Evolutionary conservation across 1,284 basidiomycete genomes (phyloP).

Genomic region (Ustilago crameri): DNA sequence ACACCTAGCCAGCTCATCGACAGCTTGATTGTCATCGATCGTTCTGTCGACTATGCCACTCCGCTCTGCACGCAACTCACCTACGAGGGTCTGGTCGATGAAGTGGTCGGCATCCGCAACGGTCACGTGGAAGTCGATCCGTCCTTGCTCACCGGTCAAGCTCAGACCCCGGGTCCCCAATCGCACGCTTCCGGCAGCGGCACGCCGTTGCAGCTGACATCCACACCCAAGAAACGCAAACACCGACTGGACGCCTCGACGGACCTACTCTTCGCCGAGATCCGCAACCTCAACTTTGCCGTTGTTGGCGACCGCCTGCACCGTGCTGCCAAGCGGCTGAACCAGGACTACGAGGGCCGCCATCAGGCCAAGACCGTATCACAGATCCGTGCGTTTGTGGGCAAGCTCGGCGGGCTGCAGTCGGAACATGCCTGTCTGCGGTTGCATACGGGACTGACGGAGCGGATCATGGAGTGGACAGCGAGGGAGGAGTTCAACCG

Average conservation of each 20-base stretch:
- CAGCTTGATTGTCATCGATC: constrained; percentile 87
- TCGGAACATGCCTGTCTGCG: constrained; percentile 87
- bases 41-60: constrained; percentile 93
- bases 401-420: constrained; percentile 89
- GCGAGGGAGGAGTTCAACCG: constrained; percentile 84
- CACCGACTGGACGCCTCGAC: constrained; percentile 80
- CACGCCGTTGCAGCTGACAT: constrained; percentile 48
- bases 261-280: constrained; percentile 84
- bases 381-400: constrained; percentile 93
- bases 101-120: constrained; percentile 87
- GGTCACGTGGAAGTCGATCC: constrained; percentile 90
- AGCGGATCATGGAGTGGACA: constrained; percentile 85
- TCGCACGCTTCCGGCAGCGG: constrained; percentile 42
- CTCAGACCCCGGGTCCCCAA: constrained; percentile 29
- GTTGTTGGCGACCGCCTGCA: constrained; percentile 87
- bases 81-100: constrained; percentile 96
- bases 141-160: constrained; percentile 74
- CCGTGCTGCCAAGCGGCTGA: constrained; percentile 82
- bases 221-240: constrained; percentile 70
- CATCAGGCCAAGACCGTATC: constrained; percentile 88
- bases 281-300: constrained; percentile 93
- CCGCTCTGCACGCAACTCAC: constrained; percentile 95
- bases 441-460: constrained; percentile 92
- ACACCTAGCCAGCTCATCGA: constrained; percentile 74
- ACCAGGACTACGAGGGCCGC: constrained; percentile 87